Conservation (phyloP, 2,329 filamentous ascomycete genomes). For the Botrytis byssoidea region DNA sequence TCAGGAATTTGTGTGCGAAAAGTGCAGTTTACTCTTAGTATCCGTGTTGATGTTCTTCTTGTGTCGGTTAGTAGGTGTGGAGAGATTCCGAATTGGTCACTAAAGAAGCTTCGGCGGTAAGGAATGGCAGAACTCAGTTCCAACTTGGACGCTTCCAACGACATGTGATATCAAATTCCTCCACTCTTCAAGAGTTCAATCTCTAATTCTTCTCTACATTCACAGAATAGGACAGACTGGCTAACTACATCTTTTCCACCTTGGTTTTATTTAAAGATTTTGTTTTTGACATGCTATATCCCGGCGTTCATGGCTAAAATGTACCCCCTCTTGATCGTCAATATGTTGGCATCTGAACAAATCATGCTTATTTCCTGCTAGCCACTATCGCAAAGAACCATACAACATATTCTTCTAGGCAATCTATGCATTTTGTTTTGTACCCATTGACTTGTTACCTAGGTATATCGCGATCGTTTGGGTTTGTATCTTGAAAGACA, state of each 20-base stretch:
- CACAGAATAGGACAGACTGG: fast-evolving
- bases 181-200: background rate
- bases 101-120: background rate
- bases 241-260: background rate
- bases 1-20: background rate
- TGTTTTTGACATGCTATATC: background rate
- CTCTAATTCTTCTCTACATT: fast-evolving
- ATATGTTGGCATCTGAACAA: background rate
- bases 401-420: background rate
- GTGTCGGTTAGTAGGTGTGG: background rate
- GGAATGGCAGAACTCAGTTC: background rate
- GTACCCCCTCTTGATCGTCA: too few relatives aligned
- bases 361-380: background rate
- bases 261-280: fast-evolving
- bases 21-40: background rate
- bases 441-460: background rate
- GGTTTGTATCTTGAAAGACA: background rate
- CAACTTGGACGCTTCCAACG: background rate
- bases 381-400: background rate
- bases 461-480: background rate
- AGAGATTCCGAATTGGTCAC: background rate
- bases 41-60: background rate
- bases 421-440: background rate
- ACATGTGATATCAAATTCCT: background rate
- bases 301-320: background rate